phyloP scores from a whole-genome alignment of 495 filamentous ascomycete genomes.

The Aspergillus cavernicola region DNA sequence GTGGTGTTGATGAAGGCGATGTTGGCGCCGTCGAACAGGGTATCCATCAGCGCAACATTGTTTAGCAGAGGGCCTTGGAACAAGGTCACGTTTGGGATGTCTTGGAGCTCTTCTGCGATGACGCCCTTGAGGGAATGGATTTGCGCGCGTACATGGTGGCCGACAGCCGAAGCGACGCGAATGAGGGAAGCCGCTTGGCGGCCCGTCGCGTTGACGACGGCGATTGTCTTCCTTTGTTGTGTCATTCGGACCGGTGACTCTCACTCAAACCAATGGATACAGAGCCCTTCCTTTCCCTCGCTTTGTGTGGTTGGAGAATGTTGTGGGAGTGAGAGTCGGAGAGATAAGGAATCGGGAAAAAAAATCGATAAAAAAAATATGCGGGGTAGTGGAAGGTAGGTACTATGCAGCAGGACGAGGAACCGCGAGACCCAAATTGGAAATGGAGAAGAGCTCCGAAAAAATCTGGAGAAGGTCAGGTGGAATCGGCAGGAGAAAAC shows the following conservation, averaged over 20 bases:
- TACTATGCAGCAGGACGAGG: neutral
- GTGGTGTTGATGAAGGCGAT: constrained; percentile 97
- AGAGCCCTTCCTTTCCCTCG: neutral
- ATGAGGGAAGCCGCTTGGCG: constrained; percentile 92
- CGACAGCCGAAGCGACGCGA: constrained; percentile 85
- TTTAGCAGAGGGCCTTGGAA: constrained; percentile 79
- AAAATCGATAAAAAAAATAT: constrained; percentile 14
- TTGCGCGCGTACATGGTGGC: constrained; percentile 86
- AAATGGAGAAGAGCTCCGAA: constrained; percentile 8
- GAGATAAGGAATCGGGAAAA: constrained; percentile 6
- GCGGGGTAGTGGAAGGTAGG: constrained; percentile 18
- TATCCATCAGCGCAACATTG: constrained; percentile 60
- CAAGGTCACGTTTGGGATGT: constrained; percentile 79
- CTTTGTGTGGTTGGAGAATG: neutral
- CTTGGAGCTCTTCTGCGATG: constrained; percentile 75
- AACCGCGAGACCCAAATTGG: constrained; percentile 13
- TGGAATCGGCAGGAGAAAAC: constrained; percentile 14
- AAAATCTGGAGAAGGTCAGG: constrained; percentile 19
- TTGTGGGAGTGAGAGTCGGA: constrained; percentile 3
- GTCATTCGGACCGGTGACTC: constrained; percentile 32
- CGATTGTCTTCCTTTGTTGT: constrained; percentile 68
- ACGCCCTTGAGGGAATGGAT: constrained; percentile 76
- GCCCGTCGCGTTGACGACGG: constrained; percentile 87
- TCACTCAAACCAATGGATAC: neutral
- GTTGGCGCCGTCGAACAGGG: constrained; percentile 77